Evolutionary conservation across 139 green algal species (phyloP).

Genomic region (Tetraselmis striata): DNA sequence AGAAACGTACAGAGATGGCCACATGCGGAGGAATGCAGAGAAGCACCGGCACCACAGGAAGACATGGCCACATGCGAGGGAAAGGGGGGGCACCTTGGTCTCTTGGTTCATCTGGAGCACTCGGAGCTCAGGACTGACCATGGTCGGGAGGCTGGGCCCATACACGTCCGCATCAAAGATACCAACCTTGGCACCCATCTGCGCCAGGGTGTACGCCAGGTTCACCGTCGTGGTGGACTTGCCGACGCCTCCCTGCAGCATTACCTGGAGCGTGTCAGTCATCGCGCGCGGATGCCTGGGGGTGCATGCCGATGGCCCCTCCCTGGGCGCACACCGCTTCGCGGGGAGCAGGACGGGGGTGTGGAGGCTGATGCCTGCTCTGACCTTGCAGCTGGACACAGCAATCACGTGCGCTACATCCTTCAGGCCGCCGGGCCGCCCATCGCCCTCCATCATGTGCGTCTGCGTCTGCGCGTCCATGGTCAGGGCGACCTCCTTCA

Average conservation of each 20-base stretch:
- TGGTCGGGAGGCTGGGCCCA: conserved; percentile 90
- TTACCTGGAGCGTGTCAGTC: too few relatives aligned
- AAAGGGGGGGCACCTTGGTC: conserved; percentile 27
- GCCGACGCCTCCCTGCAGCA: conserved; percentile 64
- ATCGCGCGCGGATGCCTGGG: not conserved
- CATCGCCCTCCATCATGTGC: conserved; percentile 25
- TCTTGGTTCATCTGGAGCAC: conserved; percentile 78
- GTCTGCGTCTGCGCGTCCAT: conserved; percentile 72
- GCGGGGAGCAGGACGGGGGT: too few relatives aligned
- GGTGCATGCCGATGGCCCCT: not conserved
- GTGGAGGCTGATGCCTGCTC: too few relatives aligned
- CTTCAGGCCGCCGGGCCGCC: conserved; percentile 65
- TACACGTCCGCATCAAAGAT: conserved; percentile 99
- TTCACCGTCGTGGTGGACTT: conserved; percentile 96
- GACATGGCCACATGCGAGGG: too few relatives aligned
- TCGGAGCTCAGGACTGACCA: conserved; percentile 77
- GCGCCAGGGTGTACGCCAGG: conserved; percentile 88
- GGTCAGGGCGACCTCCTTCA: conserved; percentile 57
- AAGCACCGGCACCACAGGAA: too few relatives aligned
- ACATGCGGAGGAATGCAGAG: too few relatives aligned
- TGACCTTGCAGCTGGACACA: conserved; percentile 81
- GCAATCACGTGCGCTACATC: conserved; percentile 88
- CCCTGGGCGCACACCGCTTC: not conserved
- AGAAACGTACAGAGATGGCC: too few relatives aligned
- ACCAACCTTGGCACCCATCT: conserved; percentile 91